Base-by-base conservation (phyloP, 2,329 filamentous ascomycete species). In the Neopestalotiopsis sp. region DNA sequence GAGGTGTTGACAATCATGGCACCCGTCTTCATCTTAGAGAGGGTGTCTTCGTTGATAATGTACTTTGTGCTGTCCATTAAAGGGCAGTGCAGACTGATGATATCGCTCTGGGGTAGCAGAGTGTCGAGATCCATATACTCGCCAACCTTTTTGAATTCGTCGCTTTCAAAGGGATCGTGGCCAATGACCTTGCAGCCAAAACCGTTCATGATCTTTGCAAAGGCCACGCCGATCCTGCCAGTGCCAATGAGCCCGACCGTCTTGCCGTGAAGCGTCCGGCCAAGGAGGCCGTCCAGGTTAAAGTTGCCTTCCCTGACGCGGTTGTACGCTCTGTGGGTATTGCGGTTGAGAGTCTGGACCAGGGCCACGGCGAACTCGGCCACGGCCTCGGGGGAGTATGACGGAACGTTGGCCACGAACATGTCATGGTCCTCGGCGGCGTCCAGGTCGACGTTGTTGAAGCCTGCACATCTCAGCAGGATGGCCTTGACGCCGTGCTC, bases 291-390 rank as follows among this genome's bases (percentile, higher is more conserved):
- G 70, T 90, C 85, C 40, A 92, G 85, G 59, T 84, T 86, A 76
- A 92, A 92, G 77, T 92, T 92, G 64, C 88, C 89, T 77, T 92
- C 89, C 58, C 90, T 87, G 24, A 91, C 90, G 32, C 90, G 88
- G 76, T 90, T 91, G 79, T 90, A 92, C 3, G 90, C 89, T 28
- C 89, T 87, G 77, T 92, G 90, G 14, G 88, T 91, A 75, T 90
- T 88, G 58, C 90, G 88, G 77, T 92, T 91, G 58, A 92, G 82
- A 1, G 90, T 91, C 81, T 91, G 89, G 66, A 92, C 82, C 69
- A 92, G 82, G 1, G 89, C 88, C n/a, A 92, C 85, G 56, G 89
- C 86, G 74, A 91, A 92, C 82, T 92, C 90, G 72, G 90, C 90
- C 2, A 92, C 90, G 2, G 90, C 88, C 77, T 92, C 88, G 69